Base-by-base conservation (phyloP, 1,139 yeast genomes). In the Taphrina sp. region DNA sequence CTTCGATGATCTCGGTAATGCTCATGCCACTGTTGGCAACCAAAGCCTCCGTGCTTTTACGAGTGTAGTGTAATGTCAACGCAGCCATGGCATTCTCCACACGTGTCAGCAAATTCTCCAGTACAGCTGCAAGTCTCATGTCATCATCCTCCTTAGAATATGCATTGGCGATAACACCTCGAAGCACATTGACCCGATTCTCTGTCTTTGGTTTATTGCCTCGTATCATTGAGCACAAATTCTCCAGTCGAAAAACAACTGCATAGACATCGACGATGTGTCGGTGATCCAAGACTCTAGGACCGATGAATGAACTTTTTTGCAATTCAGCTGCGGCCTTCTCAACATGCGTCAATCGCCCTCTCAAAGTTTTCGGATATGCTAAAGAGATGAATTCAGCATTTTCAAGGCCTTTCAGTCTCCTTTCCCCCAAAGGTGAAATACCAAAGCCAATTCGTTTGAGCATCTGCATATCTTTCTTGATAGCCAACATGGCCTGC, bases 391-490 rank as follows among this genome's bases (percentile, higher is more conserved):
- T 83, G 45, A 78, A 77, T 67, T 94, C 98, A 1, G 95, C 95
- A 36, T 90, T 84, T 77, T 94, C 98, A 37, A 94, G 76, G 23
- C 98, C 98, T 70, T 94, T 92, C 64, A 94, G 75, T 67, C 89
- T 89, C 66, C 81, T 82, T 66, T 90, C 96, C 26, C 98, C 98
- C 53, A 87, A 71, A 47, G 81, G 82, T 60, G 77, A 79, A 58
- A 82, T 77, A n/a, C 74, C 76, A 74, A 83, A 82, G 0, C 95
- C 95, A 56, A 82, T 77, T 54, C 79, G 82, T 49, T 81, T 81
- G 39, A 92, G 69, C 64, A 83, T 78, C 3, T 73, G 74, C 63
- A 86, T 75, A 67, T 89, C 95, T 58, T 75, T 76, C 59, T 82
- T 89, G 55, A 87, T 75, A 5, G 82, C 75, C 57, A 79, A 80